Evolutionary conservation across 2,329 filamentous ascomycete genomes (phyloP), one percentile per base, ranked within the genome.

Genomic region (Samsoniella hepiali): DNA sequence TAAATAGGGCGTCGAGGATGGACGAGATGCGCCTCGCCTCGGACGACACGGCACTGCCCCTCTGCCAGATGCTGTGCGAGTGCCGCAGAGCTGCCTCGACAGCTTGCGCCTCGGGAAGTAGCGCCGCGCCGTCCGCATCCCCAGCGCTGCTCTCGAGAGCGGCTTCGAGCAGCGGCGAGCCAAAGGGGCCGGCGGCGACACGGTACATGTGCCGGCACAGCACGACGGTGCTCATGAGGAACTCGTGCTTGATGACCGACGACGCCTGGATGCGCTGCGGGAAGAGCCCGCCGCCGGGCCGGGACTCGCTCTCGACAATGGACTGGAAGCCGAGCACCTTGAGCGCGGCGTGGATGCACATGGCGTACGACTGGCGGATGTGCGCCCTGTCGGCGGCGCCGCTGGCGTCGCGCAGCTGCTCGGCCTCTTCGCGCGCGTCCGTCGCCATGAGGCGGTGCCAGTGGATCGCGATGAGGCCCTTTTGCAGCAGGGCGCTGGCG

Each of bases 161-260:
- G 15, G 29, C 44, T 15, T 54, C 29, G 5, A 61, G 58, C 31
- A 61, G 49, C 49, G 58, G 58, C 11, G 58, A 61, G 50, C 58
- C 58, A 47, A 54, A 53, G 2, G 58, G 50, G 5, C 58, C 58
- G 13, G 58, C 58, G 7, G 44, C 42, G 22, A 62, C 51, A 15
- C 60, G 60, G 27, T 62, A 50, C 60, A 62, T 49, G 60, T 62
- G 60, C 44, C 51, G 40, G 60, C 60, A 62, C 13, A 62, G 51
- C 22, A 62, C 50, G 27, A 62, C 53, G 60, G 51, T 62, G 60
- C 60, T 62, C 60, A 56, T 62, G 31, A 62, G 47, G 10, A 62
- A 62, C 53, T 62, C 60, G 44, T 62, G 60, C 60, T 57, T 56
- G 40, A 62, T 56, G 8, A 62, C 44, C 13, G 60, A 62, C 32